A percentile compares a stretch with the other conserved stretches of the same genome.
Evolutionary conservation across 1,139 yeast species (phyloP).

Genomic region (Meyerozyma smithsonii): DNA sequence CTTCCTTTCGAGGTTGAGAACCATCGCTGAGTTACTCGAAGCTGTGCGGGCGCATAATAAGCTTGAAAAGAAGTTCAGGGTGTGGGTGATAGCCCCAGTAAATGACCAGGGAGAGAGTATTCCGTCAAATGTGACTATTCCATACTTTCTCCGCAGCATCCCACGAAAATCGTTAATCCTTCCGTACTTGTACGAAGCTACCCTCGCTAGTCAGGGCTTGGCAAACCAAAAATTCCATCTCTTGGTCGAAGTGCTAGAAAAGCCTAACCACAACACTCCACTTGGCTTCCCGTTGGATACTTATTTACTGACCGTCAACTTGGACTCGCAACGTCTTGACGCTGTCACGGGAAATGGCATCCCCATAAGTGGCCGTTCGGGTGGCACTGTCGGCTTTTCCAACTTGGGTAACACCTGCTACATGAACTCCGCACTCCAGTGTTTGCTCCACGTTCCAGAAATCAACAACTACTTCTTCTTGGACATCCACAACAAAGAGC

Average conservation of each 20-base stretch:
- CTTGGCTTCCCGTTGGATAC: conserved; percentile 27
- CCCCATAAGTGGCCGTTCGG: conserved; percentile 9
- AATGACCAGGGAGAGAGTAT: conserved; percentile 17
- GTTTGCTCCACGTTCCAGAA: conserved; percentile 84
- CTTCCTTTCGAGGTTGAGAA: conserved; percentile 26
- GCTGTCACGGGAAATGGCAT: conserved; percentile 4
- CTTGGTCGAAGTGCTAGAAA: conserved; percentile 22
- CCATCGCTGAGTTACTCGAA: conserved; percentile 31
- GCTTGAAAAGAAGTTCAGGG: conserved; percentile 18
- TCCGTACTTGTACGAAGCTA: conserved; percentile 18
- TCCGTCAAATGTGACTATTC: conserved; percentile 21
- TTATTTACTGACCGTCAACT: conserved; percentile 17
- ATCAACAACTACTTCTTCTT: conserved; percentile 68
- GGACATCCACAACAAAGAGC: conserved; percentile 57
- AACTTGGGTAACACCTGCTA: conserved; percentile 94
- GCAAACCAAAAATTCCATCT: conserved; percentile 25
- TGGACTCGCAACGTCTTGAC: conserved; percentile 13
- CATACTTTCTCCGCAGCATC: conserved; percentile 28
- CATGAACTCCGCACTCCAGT: conserved; percentile 95
- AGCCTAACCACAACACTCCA: conserved; percentile 17
- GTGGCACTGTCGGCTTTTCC: conserved; percentile 55
- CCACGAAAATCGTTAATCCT: conserved; percentile 27
- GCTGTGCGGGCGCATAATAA: conserved; percentile 14
- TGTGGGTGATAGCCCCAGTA: conserved; percentile 35
- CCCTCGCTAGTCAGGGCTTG: conserved; percentile 32